These are phyloP conservation scores for Solanum hybrid DNA, from an alignment of 305 asterid species.

Conservation along the genomic window DNA sequence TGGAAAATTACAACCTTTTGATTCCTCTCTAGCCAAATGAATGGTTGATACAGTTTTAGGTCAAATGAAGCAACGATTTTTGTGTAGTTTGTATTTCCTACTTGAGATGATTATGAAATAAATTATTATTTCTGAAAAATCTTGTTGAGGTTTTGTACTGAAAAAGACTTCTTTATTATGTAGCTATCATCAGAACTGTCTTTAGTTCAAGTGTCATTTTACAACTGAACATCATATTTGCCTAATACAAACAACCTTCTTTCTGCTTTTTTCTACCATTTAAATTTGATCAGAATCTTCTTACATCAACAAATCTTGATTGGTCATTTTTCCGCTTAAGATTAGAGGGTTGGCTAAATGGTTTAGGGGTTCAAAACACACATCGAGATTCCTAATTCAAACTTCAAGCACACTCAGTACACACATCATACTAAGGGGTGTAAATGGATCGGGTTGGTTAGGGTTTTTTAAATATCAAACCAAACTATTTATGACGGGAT, in stretches of 20 bases:
- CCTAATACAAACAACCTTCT: background rate
- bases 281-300: background rate
- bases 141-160: background rate
- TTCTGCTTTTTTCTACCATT: background rate
- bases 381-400: background rate
- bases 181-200: background rate
- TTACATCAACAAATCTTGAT: background rate
- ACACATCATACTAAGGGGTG: background rate
- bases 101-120: background rate
- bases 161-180: background rate
- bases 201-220: background rate
- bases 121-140: background rate
- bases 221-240: background rate
- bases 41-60: background rate
- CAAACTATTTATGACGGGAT: too few relatives aligned
- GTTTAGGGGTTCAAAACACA: background rate
- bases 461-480: too few relatives aligned
- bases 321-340: background rate
- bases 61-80: background rate
- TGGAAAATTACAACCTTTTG: background rate
- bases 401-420: background rate
- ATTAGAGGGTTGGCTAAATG: background rate
- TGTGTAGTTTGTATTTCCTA: background rate
- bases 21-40: background rate
- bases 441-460: too few relatives aligned